Conservation (phyloP, 306 rosid species). For the Prunus salicina region DNA sequence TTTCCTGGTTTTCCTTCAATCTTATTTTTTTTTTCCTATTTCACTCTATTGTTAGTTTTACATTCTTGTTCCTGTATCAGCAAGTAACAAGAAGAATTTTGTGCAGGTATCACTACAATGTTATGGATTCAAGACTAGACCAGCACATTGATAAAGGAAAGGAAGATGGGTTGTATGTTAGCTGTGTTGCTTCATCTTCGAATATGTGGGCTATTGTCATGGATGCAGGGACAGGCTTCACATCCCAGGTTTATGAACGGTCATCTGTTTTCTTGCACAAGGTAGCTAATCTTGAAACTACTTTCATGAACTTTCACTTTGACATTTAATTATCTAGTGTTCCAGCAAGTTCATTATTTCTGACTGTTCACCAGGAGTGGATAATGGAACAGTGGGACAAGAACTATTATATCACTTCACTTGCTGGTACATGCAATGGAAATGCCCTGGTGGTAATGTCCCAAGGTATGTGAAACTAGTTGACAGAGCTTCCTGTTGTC, state of each 20-base stretch:
- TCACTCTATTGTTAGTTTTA: neutral
- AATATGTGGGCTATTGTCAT: conserved; percentile 43
- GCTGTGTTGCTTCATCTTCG: conserved; percentile 30
- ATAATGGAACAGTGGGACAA: conserved; percentile 51
- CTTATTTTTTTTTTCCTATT: neutral
- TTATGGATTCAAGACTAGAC: conserved; percentile 29
- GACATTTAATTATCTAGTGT: neutral
- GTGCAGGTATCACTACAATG: conserved; percentile 40
- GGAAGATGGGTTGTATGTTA: conserved; percentile 34
- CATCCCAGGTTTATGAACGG: conserved; percentile 39
- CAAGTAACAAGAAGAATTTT: conserved; percentile 7
- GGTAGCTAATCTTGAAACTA: conserved; percentile 20
- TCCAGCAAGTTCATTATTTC: conserved; percentile 4
- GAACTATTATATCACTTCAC: conserved; percentile 44
- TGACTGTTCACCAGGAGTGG: conserved; percentile 36
- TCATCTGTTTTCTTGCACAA: conserved; percentile 42
- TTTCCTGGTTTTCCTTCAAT: neutral
- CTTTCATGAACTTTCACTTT: neutral
- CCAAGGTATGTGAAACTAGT: conserved; percentile 26
- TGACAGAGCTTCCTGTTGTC: neutral
- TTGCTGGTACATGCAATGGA: conserved; percentile 39
- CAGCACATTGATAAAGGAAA: conserved; percentile 40
- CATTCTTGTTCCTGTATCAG: neutral
- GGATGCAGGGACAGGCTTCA: conserved; percentile 46
- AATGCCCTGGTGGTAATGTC: conserved; percentile 48